Base-by-base conservation (phyloP, 495 filamentous ascomycete genomes). In the Podospora pseudoanserina region DNA sequence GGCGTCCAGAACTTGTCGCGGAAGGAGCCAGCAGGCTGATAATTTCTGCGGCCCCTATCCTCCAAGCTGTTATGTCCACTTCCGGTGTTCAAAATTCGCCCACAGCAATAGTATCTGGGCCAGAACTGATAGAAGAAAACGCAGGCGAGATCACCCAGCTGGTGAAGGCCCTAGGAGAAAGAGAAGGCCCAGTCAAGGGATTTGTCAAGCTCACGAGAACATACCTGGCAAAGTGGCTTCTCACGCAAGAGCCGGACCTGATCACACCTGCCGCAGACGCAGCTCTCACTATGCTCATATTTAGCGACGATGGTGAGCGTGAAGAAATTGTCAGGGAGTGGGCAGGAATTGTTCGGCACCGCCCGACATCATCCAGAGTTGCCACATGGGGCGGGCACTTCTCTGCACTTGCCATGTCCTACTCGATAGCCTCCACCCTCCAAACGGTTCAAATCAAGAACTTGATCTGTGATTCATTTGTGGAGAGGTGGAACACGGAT, bases 1-100 rank as follows among this genome's bases (percentile, higher is more conserved):
- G 87, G n/a, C 86, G 87, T 4, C 90, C 90, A 0, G 90, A 92
- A 68, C 77, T 93, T 16, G 86, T 89, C 4, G 86, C 88, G 16
- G 91, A 92, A 72, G 87, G 87, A 11, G 81, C 82, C 15, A 85
- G 88, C 61, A 79, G 79, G 56, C 79, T 92, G 11, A 81, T 91
- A 56, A 73, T 82, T 11, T 80, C 83, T 27, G 71, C 76, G 7
- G 70, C 78, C 23, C 82, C 81, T 0, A 32, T 80, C 3, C 75
- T 84, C 39, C 76, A 77, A 62, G 72, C 70, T 58, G 67, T 69
- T 34, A 65, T 72, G 6, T 66, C 71, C 6, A 19, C 20, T 26
- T n/a, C 18, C 18, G n/a, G 59, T 39, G 16, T 19, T 11, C 34
- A 34, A 20, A 26, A 49, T 11, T 65, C 61, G n/a, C 61, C 61